A percentile compares a stretch with the other conserved stretches of the same genome.
phyloP scores from a whole-genome alignment of 148 eudicot species.

The Rhododendron simsii region DNA sequence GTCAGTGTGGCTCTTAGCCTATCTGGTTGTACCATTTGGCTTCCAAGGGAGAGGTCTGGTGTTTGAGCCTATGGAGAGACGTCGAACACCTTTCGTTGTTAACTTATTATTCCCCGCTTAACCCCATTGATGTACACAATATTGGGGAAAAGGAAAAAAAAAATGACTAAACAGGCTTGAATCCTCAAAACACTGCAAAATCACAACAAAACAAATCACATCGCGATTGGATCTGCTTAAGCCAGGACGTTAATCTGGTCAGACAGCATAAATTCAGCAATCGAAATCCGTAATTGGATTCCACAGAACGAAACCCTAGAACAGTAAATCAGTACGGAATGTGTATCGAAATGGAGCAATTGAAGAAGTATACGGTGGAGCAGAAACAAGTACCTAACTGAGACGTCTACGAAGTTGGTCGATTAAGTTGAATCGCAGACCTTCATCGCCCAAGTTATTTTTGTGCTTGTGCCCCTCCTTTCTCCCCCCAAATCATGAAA shows the following conservation, averaged over 20 bases:
- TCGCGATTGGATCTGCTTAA: not conserved
- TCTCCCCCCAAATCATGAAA: not conserved
- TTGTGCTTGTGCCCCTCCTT: not conserved
- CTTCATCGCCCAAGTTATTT: not conserved
- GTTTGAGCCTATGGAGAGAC: not conserved
- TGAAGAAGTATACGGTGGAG: not conserved
- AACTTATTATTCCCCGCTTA: no score
- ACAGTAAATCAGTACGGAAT: not conserved
- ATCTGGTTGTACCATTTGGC: not conserved
- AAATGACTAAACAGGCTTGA: not conserved
- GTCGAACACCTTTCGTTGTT: not conserved
- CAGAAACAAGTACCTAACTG: conserved; percentile 5
- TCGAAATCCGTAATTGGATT: not conserved
- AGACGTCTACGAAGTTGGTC: not conserved
- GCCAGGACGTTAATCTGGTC: not conserved
- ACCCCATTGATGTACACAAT: no score
- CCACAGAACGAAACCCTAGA: not conserved
- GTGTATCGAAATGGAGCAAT: not conserved
- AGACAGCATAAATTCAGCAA: not conserved
- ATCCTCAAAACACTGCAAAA: not conserved
- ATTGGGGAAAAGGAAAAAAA: no score
- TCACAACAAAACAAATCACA: not conserved
- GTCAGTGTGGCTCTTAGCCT: no score
- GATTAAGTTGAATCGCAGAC: not conserved
- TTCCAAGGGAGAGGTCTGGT: not conserved